Evolutionary conservation across 306 rosid genomes (phyloP).

Genomic region (Calophaca sinica): DNA sequence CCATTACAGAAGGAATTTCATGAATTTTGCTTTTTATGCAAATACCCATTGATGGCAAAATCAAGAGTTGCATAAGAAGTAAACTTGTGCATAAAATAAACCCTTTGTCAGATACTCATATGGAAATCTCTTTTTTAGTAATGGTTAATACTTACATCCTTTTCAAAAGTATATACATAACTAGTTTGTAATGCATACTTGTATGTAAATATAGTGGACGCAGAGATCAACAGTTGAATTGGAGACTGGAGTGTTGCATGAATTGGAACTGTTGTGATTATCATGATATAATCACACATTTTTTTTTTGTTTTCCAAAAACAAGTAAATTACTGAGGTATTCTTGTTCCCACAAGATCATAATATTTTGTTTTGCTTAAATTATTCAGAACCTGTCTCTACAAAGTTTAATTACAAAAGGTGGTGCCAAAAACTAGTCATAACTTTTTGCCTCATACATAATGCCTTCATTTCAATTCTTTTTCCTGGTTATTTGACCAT

Average conservation of each 20-base stretch:
- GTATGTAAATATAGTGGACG: neutral
- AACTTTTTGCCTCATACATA: neutral
- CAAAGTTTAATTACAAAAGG: slow-evolving; percentile 1
- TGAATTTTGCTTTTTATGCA: slow-evolving; percentile 25
- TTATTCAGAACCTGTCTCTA: slow-evolving; percentile 1
- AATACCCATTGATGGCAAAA: neutral
- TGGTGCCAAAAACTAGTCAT: neutral
- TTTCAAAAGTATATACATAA: slow-evolving; percentile 1
- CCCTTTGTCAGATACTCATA: neutral
- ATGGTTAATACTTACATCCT: neutral
- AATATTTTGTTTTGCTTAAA: slow-evolving; percentile 2
- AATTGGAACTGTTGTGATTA: slow-evolving; percentile 3
- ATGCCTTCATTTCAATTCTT: no score
- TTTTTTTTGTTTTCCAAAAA: neutral
- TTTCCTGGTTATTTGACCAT: no score
- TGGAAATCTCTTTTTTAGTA: neutral
- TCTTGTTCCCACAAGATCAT: neutral
- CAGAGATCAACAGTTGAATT: slow-evolving; percentile 5
- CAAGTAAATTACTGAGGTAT: neutral
- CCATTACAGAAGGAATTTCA: neutral
- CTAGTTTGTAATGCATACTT: neutral
- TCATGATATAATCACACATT: slow-evolving; percentile 8
- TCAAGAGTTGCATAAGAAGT: neutral
- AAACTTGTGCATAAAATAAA: slow-evolving; percentile 14
- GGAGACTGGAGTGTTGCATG: slow-evolving; percentile 7